phyloP scores from a whole-genome alignment of 495 filamentous ascomycete species.

The Parmelia sp. region DNA sequence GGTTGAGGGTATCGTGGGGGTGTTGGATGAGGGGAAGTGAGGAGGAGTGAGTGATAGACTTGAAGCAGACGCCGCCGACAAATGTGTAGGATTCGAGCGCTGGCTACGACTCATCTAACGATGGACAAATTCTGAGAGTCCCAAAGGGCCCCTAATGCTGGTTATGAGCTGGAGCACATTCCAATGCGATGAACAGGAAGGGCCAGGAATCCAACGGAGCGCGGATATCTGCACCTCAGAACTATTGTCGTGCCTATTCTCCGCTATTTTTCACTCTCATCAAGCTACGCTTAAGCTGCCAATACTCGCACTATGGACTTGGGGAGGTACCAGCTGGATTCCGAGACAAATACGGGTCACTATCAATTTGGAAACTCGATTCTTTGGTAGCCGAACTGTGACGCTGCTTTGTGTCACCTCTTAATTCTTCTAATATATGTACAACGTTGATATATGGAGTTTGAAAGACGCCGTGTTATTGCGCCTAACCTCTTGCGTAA shows the following conservation, averaged over 20 bases:
- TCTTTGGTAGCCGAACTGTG: not conserved
- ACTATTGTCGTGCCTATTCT: not conserved
- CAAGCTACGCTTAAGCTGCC: not conserved
- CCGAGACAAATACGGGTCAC: not conserved
- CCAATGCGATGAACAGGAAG: not conserved
- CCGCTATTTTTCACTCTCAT: not conserved
- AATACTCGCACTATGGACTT: not conserved
- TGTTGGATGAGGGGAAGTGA: conserved; percentile 36
- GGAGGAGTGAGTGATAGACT: not conserved
- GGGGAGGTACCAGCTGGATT: not conserved
- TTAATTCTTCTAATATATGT: not conserved
- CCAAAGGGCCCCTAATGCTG: not conserved
- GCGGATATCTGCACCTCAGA: not conserved
- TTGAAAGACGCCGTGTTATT: not conserved
- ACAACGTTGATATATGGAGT: not conserved
- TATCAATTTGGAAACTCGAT: not conserved
- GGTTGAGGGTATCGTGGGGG: conserved; percentile 59
- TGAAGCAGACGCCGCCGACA: not conserved
- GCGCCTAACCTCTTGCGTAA: not conserved
- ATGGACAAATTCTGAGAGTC: not conserved
- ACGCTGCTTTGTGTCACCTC: not conserved
- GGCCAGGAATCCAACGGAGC: not conserved
- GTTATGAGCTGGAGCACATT: not conserved
- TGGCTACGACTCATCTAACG: not conserved
- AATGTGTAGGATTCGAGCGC: not conserved